Base-by-base conservation (phyloP, 2,329 filamentous ascomycete genomes). In the Xylaria sp. region DNA sequence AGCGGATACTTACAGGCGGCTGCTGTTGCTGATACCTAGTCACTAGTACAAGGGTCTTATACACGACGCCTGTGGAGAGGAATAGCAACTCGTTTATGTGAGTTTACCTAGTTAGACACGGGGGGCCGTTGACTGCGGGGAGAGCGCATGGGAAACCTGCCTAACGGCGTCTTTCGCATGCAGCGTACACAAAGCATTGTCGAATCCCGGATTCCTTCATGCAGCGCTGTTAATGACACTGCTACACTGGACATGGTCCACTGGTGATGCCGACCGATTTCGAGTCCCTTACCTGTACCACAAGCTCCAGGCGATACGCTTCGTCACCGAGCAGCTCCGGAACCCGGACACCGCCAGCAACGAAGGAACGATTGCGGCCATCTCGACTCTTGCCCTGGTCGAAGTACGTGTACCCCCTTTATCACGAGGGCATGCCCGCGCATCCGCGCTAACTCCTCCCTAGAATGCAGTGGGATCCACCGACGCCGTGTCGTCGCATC, bases 171-270 rank as follows among this genome's bases (percentile, higher is more conserved):
- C 65, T 55, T 53, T 45, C 18, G 44, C 20, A 21, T 39, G 21
- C 29, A 78, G 75, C 39, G 72, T 78, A 39, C 72, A 75, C 54
- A 71, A 72, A 57, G 75, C 75, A 16, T 70, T 78, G 46, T 71
- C 74, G 42, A 74, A 76, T 51, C 74, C 73, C 2, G 75, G 75
- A 2, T 76, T 76, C 52, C 75, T 78, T 59, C 74, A 78, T 57
- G 76, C 74, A 58, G 76, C 75, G 20, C 63, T 78, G 44, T 71
- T 77, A 57, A 68, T 78, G 57, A 76, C 76, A 18, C 73, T 74
- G 20, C 72, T 76, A 47, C 76, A 78, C 47, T 77, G 74, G 74
- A 73, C 74, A 20, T 78, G 75, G 76, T 71, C 74, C 42, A 76
- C 72, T 2, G 75, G 75, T 24, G 75, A 75, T 47, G 71, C 75